Evolutionary conservation across 2,329 filamentous ascomycete genomes (phyloP).

Genomic region (Periconia digitata): DNA sequence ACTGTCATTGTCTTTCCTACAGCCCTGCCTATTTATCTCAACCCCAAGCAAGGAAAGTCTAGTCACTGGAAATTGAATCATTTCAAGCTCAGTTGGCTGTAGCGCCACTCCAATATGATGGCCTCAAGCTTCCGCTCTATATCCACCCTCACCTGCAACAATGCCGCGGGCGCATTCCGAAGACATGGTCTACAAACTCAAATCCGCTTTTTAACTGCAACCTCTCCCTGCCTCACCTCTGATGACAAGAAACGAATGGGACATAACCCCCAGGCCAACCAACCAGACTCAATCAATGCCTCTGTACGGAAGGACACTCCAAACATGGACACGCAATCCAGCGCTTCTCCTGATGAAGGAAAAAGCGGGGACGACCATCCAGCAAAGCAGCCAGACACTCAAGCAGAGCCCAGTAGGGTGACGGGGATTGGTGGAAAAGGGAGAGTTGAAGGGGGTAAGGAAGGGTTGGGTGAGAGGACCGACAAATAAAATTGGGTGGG

Average conservation of each 20-base stretch:
- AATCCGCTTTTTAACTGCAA: not conserved
- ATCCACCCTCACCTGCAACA: not conserved
- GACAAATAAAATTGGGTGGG: conserved; percentile 3
- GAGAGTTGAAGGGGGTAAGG: conserved; percentile 38
- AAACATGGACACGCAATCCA: conserved; percentile 33
- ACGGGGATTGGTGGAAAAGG: conserved; percentile 36
- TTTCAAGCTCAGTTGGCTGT: no score
- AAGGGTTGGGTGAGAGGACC: conserved; percentile 21
- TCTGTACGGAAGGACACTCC: conserved; percentile 26
- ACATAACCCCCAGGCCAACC: conserved; percentile 5
- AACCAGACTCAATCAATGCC: conserved; percentile 13
- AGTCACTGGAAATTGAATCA: no score
- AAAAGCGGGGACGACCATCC: conserved; percentile 38
- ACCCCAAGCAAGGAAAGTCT: no score
- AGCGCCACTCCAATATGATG: no score
- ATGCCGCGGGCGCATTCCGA: no score
- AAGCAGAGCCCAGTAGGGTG: conserved; percentile 29
- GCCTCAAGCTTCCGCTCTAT: not conserved
- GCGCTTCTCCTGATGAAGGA: conserved; percentile 29
- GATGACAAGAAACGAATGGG: conserved; percentile 6
- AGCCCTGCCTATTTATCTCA: not conserved
- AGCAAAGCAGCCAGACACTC: conserved; percentile 42
- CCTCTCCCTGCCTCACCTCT: not conserved
- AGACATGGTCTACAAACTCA: no score
- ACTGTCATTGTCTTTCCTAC: not conserved